Percentiles rank a stretch among this genome's conserved stretches.
Conservation (phyloP, 305 asterid genomes). For the Fraxinus sp. region DNA sequence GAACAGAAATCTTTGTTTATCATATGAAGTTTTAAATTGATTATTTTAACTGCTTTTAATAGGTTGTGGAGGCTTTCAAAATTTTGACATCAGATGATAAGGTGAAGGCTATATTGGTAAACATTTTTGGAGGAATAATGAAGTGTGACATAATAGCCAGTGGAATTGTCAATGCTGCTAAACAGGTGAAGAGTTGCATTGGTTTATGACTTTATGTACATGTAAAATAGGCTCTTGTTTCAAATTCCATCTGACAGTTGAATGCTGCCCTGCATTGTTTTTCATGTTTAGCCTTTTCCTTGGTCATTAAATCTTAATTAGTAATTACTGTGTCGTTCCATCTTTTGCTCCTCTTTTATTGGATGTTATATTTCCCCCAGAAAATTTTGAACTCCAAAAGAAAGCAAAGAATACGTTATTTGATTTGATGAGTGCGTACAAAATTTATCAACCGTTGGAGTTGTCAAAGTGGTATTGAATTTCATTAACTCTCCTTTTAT, state of each 20-base stretch:
- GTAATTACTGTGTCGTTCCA: background rate
- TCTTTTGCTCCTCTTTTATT: background rate
- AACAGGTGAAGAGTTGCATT: constrained; percentile 48
- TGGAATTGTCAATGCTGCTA: constrained; percentile 98
- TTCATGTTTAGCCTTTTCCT: background rate
- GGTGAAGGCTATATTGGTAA: constrained; percentile 95
- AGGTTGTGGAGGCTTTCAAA: constrained; percentile 98
- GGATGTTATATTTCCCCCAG: background rate
- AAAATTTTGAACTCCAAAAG: background rate
- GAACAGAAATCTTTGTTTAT: background rate
- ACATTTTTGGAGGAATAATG: constrained; percentile 99
- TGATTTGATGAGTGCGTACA: background rate
- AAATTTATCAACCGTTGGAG: background rate
- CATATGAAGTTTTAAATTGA: background rate
- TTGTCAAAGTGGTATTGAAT: background rate
- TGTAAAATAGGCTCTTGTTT: background rate
- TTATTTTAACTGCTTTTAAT: constrained; percentile 18
- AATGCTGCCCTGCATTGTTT: background rate
- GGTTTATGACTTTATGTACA: background rate
- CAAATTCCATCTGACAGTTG: background rate
- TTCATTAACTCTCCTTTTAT: background rate
- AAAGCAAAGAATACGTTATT: background rate
- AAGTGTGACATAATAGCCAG: constrained; percentile 98
- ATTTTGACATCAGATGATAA: constrained; percentile 94
- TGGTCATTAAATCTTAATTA: background rate